Conservation (phyloP, 495 filamentous ascomycete genomes). For the Aspergillus mulundensis region DNA sequence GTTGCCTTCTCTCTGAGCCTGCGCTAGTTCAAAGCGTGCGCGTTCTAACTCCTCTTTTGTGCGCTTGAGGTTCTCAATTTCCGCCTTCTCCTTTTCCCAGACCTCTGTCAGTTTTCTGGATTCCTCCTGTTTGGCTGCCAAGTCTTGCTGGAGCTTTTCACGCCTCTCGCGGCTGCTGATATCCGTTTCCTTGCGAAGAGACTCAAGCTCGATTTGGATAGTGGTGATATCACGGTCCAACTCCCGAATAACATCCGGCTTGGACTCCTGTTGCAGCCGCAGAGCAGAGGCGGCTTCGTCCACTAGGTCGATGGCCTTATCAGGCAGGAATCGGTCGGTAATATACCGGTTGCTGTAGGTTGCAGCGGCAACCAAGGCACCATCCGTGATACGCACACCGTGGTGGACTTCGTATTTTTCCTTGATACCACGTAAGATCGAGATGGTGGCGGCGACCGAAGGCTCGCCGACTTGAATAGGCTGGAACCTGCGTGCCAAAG, state of each 20-base stretch:
- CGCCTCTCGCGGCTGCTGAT: slow-evolving; percentile 82
- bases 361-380: slow-evolving; percentile 85
- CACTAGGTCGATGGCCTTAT: slow-evolving; percentile 95
- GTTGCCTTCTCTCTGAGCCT: slow-evolving; percentile 84
- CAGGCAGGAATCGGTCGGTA: slow-evolving; percentile 89
- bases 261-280: slow-evolving; percentile 91
- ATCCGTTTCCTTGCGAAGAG: slow-evolving; percentile 90
- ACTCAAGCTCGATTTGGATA: slow-evolving; percentile 95
- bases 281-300: slow-evolving; percentile 92
- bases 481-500: slow-evolving; percentile 87
- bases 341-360: slow-evolving; percentile 94
- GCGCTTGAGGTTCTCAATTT: slow-evolving; percentile 81
- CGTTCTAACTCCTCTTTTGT: slow-evolving; percentile 80
- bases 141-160: slow-evolving; percentile 69
- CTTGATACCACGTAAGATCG: slow-evolving; percentile 93
- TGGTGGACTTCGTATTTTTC: slow-evolving; percentile 97
- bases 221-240: slow-evolving; percentile 94
- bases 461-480: slow-evolving; percentile 88
- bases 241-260: slow-evolving; percentile 86
- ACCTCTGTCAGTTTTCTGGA: slow-evolving; percentile 60
- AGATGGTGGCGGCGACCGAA: slow-evolving; percentile 86
- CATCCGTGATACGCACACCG: slow-evolving; percentile 85
- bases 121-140: slow-evolving; percentile 73
- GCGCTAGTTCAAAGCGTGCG: slow-evolving; percentile 78
- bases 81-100: slow-evolving; percentile 86